phyloP scores from a whole-genome alignment of 2,329 filamentous ascomycete genomes.

The Penicillium sp. region DNA sequence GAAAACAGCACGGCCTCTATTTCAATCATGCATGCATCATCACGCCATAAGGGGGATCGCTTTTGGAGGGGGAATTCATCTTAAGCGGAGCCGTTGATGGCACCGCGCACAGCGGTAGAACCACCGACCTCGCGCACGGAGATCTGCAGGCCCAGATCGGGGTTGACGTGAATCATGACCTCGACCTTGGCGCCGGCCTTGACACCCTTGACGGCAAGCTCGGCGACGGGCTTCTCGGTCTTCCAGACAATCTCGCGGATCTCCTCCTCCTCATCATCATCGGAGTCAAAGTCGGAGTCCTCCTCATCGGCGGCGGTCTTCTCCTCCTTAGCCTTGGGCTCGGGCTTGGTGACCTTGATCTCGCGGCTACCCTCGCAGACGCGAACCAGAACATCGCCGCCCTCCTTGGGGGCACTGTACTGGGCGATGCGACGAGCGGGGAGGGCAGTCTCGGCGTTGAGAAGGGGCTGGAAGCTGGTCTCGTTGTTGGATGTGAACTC shows the following conservation, averaged over 20 bases:
- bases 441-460: slow-evolving; percentile 80
- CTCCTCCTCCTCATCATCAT: slow-evolving; percentile 71
- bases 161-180: slow-evolving; percentile 81
- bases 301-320: slow-evolving; percentile 55
- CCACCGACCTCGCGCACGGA: slow-evolving; percentile 80
- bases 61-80: slow-evolving; percentile 7
- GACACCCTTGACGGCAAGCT: slow-evolving; percentile 74
- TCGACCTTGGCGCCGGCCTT: slow-evolving; percentile 90
- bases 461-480: slow-evolving; percentile 71
- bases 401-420: slow-evolving; percentile 67
- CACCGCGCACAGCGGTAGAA: slow-evolving; percentile 74
- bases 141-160: slow-evolving; percentile 72
- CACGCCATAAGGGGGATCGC: slow-evolving; percentile 20
- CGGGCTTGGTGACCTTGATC: slow-evolving; percentile 88
- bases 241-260: slow-evolving; percentile 89
- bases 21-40: slow-evolving; percentile 25
- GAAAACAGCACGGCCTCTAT: slow-evolving; percentile 19
- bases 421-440: slow-evolving; percentile 81
- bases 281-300: slow-evolving; percentile 57
- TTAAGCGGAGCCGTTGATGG: slow-evolving; percentile 37
- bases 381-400: slow-evolving; percentile 82
- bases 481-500: slow-evolving; percentile 58
- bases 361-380: slow-evolving; percentile 82
- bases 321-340: slow-evolving; percentile 64
- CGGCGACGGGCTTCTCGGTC: slow-evolving; percentile 72